phyloP scores from a whole-genome alignment of 2,329 filamentous ascomycete species.

The Didymella sp. region DNA sequence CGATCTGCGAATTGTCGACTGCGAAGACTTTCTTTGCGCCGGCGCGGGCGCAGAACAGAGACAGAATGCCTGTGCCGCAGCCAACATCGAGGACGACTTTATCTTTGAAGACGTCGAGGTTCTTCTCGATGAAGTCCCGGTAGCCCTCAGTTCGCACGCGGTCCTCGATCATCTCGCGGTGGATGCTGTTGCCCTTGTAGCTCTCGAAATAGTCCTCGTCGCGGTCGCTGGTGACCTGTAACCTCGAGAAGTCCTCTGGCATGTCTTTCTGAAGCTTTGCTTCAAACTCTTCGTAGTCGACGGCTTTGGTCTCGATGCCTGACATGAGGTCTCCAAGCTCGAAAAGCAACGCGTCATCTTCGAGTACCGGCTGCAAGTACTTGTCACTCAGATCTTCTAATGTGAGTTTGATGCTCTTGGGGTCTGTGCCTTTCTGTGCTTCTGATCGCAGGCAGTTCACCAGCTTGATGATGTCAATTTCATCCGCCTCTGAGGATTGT shows the following conservation, averaged over 20 bases:
- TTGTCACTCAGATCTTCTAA: slow-evolving; percentile 72
- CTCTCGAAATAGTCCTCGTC: slow-evolving; percentile 70
- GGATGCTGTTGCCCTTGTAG: slow-evolving; percentile 75
- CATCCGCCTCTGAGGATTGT: slow-evolving; percentile 38
- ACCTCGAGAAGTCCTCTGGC: slow-evolving; percentile 39
- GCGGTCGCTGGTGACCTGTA: slow-evolving; percentile 51
- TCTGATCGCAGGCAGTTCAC: slow-evolving; percentile 59
- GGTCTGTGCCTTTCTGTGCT: slow-evolving; percentile 47
- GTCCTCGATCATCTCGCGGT: slow-evolving; percentile 96
- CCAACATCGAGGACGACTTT: slow-evolving; percentile 92
- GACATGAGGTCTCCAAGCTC: slow-evolving; percentile 77
- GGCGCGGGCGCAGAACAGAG: slow-evolving; percentile 92
- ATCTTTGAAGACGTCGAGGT: slow-evolving; percentile 84
- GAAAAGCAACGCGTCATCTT: slow-evolving; percentile 89
- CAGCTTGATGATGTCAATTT: slow-evolving; percentile 44
- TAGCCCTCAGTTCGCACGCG: slow-evolving; percentile 87
- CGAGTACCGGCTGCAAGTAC: slow-evolving; percentile 82
- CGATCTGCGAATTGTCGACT: slow-evolving; percentile 91
- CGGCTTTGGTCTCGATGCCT: slow-evolving; percentile 34
- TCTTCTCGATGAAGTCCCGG: slow-evolving; percentile 91
- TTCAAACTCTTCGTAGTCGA: slow-evolving; percentile 47
- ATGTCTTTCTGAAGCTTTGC: slow-evolving; percentile 52
- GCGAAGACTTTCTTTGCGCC: slow-evolving; percentile 87
- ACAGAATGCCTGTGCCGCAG: slow-evolving; percentile 81
- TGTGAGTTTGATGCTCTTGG: slow-evolving; percentile 62